Evolutionary conservation across 2,329 filamentous ascomycete species (phyloP), one percentile per base, ranked within the genome.

Genomic region (Colletotrichum orchidophilum): DNA sequence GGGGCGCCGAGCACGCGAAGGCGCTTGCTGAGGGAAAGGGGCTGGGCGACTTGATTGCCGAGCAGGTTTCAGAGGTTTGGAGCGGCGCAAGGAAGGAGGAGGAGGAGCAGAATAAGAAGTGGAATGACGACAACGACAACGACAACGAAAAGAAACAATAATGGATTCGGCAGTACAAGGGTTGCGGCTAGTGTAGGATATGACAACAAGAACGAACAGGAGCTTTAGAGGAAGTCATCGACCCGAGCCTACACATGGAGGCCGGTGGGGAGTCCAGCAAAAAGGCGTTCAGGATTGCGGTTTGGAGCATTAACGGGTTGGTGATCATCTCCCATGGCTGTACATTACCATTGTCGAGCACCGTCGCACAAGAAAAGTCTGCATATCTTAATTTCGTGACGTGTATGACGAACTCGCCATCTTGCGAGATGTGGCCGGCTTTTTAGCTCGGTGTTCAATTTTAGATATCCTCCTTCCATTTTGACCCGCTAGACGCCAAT

Each of bases 31-130:
- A 88, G 72, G 88, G 88, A 5, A 87, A 86, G 75, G 87, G 88
- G 3, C 84, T 88, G 76, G 85, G 85, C 72, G 87, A 86, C 42
- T 81, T 91, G 68, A 90, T 90, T 64, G 79, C 85, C 72, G 86
- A 88, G 9, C 88, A 90, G 78, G 81, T 90, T 65, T 79, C 79
- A n/a, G 88, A 91, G 73, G 88, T 88, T 13, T 88, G 80, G 74
- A 80, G 77, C 49, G 82, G 81, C 12, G 73, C 73, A 52, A 74
- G 74, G 54, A 73, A 73, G 5, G 81, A 81, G 75, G 78, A 77
- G 75, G 73, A 79, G 72, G 33, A 33, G 13, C 27, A 46, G 18
- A n/a, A 39, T 21, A 61, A 59, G 35, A 58, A 39, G 60, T 29
- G 39, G 60, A 33, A 9, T 18, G 64, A 73, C 2, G 66, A 73